A percentile compares a stretch with the other conserved stretches of the same genome.
Conservation (phyloP, 2,329 filamentous ascomycete genomes). For the Claviceps africana region DNA sequence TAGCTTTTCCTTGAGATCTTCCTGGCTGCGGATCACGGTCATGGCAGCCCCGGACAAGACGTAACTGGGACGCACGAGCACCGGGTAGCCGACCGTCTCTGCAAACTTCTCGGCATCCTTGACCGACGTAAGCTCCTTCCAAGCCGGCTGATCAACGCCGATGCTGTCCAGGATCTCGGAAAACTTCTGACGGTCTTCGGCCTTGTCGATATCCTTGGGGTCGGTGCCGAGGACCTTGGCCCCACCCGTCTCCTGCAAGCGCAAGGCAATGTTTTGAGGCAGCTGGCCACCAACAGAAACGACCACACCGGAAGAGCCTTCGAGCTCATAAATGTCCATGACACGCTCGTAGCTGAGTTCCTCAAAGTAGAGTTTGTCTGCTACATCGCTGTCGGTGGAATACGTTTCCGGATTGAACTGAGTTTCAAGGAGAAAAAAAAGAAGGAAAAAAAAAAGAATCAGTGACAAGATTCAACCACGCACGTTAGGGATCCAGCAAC, state of each 20-base stretch:
- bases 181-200: slow-evolving; percentile 96
- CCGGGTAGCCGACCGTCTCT: slow-evolving; percentile 74
- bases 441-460: not conserved
- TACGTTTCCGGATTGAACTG: slow-evolving; percentile 68
- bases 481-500: not conserved
- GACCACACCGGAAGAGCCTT: slow-evolving; percentile 71
- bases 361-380: slow-evolving; percentile 91
- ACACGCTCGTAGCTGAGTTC: slow-evolving; percentile 94
- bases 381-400: slow-evolving; percentile 72
- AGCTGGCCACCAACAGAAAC: slow-evolving; percentile 94
- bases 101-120: slow-evolving; percentile 80
- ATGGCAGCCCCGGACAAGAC: slow-evolving; percentile 96
- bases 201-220: slow-evolving; percentile 90
- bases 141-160: slow-evolving; percentile 89
- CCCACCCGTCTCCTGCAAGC: slow-evolving; percentile 78
- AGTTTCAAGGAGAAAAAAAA: not conserved
- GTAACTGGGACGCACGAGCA: slow-evolving; percentile 87
- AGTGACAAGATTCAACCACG: too few relatives aligned
- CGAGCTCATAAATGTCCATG: slow-evolving; percentile 97
- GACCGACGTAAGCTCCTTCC: slow-evolving; percentile 92
- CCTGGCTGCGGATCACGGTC: slow-evolving; percentile 83
- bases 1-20: slow-evolving; percentile 89
- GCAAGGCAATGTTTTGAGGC: slow-evolving; percentile 92
- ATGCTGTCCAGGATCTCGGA: slow-evolving; percentile 95
- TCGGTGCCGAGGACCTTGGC: slow-evolving; percentile 88